A percentile compares a stretch with the other conserved stretches of the same genome.
Conservation (phyloP, 331 rosid genomes). For the Quercus phellos region DNA sequence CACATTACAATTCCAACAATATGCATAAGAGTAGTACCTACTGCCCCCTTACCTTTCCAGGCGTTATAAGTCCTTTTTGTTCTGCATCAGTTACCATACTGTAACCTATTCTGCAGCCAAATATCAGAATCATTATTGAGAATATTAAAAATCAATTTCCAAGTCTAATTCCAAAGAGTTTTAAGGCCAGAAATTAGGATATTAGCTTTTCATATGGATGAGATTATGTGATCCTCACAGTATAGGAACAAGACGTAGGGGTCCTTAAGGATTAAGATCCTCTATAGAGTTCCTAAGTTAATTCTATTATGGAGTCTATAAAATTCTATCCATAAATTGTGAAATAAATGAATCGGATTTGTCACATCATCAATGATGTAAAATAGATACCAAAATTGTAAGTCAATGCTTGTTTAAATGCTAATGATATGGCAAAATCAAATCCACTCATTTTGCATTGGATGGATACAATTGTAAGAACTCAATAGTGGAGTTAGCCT, state of each 20-base stretch:
- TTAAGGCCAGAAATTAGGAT: not conserved
- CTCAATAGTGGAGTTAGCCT: no score
- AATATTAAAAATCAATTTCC: slow-evolving; percentile 1
- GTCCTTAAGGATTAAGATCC: not conserved
- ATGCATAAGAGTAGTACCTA: slow-evolving; percentile 3
- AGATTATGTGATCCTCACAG: not conserved
- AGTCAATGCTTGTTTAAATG: no score
- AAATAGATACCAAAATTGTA: no score
- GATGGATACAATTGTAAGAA: no score
- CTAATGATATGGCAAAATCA: no score
- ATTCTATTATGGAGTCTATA: no score
- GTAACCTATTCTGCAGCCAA: slow-evolving; percentile 76
- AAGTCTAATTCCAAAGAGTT: not conserved
- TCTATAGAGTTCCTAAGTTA: no score
- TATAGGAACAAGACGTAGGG: not conserved
- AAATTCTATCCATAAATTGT: no score
- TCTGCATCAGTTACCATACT: slow-evolving; percentile 96
- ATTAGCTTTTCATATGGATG: not conserved
- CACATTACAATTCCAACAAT: slow-evolving; percentile 7
- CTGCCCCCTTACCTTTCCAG: slow-evolving; percentile 70
- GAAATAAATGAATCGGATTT: no score
- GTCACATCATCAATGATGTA: no score
- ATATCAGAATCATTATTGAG: slow-evolving; percentile 11
- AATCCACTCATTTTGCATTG: no score
- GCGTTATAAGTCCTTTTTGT: slow-evolving; percentile 73